Percentiles rank a stretch among this genome's conserved stretches.
phyloP scores from a whole-genome alignment of 257 asterid species.

The Plectranthus barbatus region DNA sequence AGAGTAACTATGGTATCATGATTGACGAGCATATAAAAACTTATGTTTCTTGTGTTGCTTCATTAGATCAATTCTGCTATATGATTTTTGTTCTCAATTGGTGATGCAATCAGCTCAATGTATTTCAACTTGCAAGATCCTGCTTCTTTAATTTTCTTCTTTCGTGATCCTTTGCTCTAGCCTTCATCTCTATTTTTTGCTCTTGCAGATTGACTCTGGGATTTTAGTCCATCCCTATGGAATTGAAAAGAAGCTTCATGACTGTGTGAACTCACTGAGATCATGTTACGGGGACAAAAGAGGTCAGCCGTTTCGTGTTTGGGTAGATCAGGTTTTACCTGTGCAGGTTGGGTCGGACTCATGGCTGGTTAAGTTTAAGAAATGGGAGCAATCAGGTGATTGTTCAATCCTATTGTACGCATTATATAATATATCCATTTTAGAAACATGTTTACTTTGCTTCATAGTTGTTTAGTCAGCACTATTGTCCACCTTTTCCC shows the following conservation, averaged over 20 bases:
- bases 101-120: too few relatives aligned
- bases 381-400: constrained; percentile 84
- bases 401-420: not conserved
- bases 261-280: constrained; percentile 38
- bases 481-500: not conserved
- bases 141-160: not conserved
- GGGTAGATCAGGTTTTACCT: constrained; percentile 91
- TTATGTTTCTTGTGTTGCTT: not conserved
- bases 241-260: constrained; percentile 49
- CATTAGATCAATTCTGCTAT: not conserved
- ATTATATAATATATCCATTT: not conserved
- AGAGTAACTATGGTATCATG: not conserved
- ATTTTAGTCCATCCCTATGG: constrained; percentile 73
- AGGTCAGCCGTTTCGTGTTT: constrained; percentile 59
- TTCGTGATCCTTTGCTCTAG: not conserved
- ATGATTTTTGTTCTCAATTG: not conserved
- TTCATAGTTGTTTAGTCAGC: not conserved
- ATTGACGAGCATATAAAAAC: not conserved
- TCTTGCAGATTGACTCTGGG: constrained; percentile 63
- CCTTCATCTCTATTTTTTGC: not conserved
- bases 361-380: constrained; percentile 87
- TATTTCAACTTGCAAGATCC: too few relatives aligned
- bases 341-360: constrained; percentile 55
- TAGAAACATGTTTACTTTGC: not conserved
- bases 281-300: constrained; percentile 59